Evolutionary conservation across 139 green algal species (phyloP).

Genomic region (Chlamydomonas schloesseri): DNA sequence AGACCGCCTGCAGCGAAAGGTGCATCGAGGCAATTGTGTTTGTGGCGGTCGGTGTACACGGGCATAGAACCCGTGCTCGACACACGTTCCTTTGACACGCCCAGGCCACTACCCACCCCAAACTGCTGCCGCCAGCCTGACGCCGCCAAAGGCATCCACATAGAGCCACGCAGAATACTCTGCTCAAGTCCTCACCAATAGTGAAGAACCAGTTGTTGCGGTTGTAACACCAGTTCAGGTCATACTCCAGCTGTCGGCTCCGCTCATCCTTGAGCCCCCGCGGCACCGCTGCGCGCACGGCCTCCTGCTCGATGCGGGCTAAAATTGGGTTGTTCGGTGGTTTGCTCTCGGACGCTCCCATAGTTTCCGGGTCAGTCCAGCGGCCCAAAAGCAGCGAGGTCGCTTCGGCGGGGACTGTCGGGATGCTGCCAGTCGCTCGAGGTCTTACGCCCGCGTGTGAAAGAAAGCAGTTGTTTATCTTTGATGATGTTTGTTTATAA

Average conservation of each 20-base stretch:
- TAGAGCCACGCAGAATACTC: no score
- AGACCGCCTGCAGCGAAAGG: constrained; percentile 6
- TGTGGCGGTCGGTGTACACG: no score
- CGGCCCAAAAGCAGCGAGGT: no score
- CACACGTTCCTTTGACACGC: no score
- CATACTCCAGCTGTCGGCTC: constrained; percentile 39
- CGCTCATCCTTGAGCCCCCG: constrained; percentile 30
- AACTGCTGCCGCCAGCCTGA: not conserved
- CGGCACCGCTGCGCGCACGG: constrained; percentile 20
- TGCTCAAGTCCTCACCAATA: not conserved
- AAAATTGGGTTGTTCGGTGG: constrained; percentile 12
- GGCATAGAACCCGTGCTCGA: no score
- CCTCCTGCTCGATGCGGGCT: constrained; percentile 31
- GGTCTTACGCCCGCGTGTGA: no score
- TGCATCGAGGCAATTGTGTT: no score
- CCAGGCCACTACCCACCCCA: not conserved
- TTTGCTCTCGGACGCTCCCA: constrained; percentile 17
- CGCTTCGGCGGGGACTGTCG: no score
- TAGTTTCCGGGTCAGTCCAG: not conserved
- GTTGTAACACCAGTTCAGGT: constrained; percentile 44
- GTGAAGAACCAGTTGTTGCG: constrained; percentile 48
- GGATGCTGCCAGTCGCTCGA: no score
- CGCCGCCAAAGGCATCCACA: no score
- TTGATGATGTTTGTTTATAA: no score
- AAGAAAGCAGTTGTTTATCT: no score